phyloP scores from a whole-genome alignment of 2,329 filamentous ascomycete genomes.

The Xylaria sp. region DNA sequence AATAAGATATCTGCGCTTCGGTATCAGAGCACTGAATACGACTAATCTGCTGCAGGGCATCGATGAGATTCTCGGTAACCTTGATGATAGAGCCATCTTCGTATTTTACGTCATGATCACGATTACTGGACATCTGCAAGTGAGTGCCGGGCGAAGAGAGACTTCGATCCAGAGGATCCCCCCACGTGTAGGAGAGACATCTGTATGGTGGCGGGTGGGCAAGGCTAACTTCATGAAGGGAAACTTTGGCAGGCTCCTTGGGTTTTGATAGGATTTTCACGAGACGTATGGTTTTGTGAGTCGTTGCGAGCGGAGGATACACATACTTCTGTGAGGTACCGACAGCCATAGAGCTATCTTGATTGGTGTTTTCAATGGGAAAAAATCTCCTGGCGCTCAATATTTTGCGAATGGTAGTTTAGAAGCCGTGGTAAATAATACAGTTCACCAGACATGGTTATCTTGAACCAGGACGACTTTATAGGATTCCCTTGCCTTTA shows the following conservation, averaged over 20 bases:
- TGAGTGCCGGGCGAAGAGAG: slow-evolving; percentile 3
- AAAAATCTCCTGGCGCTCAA: neutral
- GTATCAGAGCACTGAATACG: neutral
- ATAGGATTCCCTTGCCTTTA: neutral
- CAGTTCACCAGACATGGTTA: neutral
- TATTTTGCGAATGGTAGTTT: neutral
- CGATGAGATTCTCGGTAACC: slow-evolving; percentile 15
- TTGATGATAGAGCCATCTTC: slow-evolving; percentile 7
- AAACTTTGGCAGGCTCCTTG: neutral
- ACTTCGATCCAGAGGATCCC: slow-evolving; percentile 22
- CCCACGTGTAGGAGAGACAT: slow-evolving; percentile 27
- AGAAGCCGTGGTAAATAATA: neutral
- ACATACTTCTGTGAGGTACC: neutral
- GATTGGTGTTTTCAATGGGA: neutral
- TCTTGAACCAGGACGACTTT: neutral
- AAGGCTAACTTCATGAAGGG: slow-evolving; percentile 5
- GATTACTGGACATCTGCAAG: slow-evolving; percentile 1
- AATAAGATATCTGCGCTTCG: slow-evolving; percentile 1
- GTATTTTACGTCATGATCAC: neutral
- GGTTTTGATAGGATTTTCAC: neutral
- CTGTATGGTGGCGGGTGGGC: neutral
- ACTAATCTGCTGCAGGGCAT: slow-evolving; percentile 16
- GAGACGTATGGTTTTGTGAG: slow-evolving; percentile 2
- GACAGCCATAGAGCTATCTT: neutral
- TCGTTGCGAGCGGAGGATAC: neutral